phyloP scores from a whole-genome alignment of 768 basidiomycete genomes.

The Tulasnella sp. region DNA sequence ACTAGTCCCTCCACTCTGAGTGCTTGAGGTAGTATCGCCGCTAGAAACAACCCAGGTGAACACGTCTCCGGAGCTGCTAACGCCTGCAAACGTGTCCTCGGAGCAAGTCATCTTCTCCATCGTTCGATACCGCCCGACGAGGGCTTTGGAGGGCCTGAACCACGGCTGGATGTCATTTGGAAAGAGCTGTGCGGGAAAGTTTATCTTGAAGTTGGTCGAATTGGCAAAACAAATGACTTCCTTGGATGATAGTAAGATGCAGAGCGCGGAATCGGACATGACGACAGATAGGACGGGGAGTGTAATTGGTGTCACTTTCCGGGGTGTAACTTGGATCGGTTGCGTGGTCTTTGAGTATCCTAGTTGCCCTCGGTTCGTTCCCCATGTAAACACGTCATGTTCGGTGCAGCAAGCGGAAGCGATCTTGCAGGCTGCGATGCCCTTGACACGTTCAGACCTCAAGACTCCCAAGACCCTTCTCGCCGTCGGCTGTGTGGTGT shows the following conservation, averaged over 20 bases:
- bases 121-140: slow-evolving; percentile 42
- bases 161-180: slow-evolving; percentile 56
- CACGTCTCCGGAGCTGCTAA: slow-evolving; percentile 82
- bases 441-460: slow-evolving; percentile 66
- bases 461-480: slow-evolving; percentile 63
- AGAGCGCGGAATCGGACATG: slow-evolving; percentile 63
- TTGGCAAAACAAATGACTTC: slow-evolving; percentile 82
- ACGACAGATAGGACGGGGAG: slow-evolving; percentile 37
- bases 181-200: slow-evolving; percentile 70
- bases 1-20: not conserved
- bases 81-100: slow-evolving; percentile 71
- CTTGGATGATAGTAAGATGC: slow-evolving; percentile 52
- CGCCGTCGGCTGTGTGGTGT: slow-evolving; percentile 66
- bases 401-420: slow-evolving; percentile 86
- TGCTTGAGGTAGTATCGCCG: slow-evolving; percentile 25
- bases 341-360: slow-evolving; percentile 70
- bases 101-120: slow-evolving; percentile 73
- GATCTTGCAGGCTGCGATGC: slow-evolving; percentile 77
- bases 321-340: slow-evolving; percentile 64
- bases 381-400: slow-evolving; percentile 73
- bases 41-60: slow-evolving; percentile 57
- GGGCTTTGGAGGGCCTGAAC: slow-evolving; percentile 73
- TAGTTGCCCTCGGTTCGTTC: slow-evolving; percentile 85
- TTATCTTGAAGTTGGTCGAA: slow-evolving; percentile 63
- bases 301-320: slow-evolving; percentile 68